Percentiles rank a stretch among this genome's conserved stretches.
Evolutionary conservation across 495 filamentous ascomycete species (phyloP).

Genomic region (Emericellopsis terricola): DNA sequence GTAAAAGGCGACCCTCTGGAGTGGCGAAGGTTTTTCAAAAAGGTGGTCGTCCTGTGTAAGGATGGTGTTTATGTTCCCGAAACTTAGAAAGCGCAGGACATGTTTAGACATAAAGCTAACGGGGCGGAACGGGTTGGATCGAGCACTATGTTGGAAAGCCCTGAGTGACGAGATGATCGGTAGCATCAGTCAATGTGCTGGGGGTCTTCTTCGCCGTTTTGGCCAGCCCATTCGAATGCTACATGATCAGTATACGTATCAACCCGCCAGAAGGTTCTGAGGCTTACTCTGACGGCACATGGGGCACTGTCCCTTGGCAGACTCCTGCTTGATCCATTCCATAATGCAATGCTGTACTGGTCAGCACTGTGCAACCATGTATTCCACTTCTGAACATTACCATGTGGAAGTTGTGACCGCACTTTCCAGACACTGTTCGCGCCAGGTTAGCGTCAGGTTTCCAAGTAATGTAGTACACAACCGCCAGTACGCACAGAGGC

Average conservation of each 20-base stretch:
- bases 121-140: too few relatives aligned
- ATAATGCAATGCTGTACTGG: conserved; percentile 79
- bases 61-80: conserved; percentile 51
- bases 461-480: too few relatives aligned
- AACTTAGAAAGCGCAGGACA: conserved; percentile 10
- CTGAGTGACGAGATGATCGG: too few relatives aligned
- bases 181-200: too few relatives aligned
- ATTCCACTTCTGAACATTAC: too few relatives aligned
- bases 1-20: conserved; percentile 89
- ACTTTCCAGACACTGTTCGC: conserved; percentile 70
- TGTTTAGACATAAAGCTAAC: background rate
- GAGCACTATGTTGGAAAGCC: too few relatives aligned
- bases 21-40: conserved; percentile 96
- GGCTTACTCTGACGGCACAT: conserved; percentile 90
- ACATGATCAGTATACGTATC: conserved; percentile 9
- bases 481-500: conserved; percentile 53
- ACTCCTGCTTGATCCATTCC: conserved; percentile 90
- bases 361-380: too few relatives aligned
- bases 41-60: conserved; percentile 64
- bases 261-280: conserved; percentile 4
- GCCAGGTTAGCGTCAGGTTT: too few relatives aligned
- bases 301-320: conserved; percentile 83
- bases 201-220: too few relatives aligned
- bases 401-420: conserved; percentile 96
- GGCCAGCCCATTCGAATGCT: conserved; percentile 52